Conservation (phyloP, 192 early-diverging fungal genomes). For the Dispira parvispora region DNA sequence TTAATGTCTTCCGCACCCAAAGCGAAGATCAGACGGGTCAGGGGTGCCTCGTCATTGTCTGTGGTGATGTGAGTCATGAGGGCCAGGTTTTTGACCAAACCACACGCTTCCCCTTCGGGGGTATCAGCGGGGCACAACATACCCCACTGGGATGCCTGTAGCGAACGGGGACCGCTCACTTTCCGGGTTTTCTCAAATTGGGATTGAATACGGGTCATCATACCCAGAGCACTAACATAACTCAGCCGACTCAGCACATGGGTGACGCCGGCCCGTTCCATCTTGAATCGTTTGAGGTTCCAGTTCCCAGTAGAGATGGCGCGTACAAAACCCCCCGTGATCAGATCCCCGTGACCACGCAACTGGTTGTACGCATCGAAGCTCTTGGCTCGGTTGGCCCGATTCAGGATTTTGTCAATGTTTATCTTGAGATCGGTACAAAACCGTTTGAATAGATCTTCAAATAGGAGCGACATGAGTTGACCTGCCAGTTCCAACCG, state of each 20-base stretch:
- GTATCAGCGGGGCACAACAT: slow-evolving; percentile 96
- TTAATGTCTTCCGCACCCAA: slow-evolving; percentile 90
- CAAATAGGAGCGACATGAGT: slow-evolving; percentile 82
- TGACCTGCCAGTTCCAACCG: slow-evolving; percentile 94
- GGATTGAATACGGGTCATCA: slow-evolving; percentile 91
- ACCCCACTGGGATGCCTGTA: slow-evolving; percentile 96
- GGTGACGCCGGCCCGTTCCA: slow-evolving; percentile 95
- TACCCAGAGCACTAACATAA: slow-evolving; percentile 89
- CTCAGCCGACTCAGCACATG: slow-evolving; percentile 85
- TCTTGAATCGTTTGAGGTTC: slow-evolving; percentile 97
- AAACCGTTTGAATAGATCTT: slow-evolving; percentile 95
- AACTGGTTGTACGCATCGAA: slow-evolving; percentile 76
- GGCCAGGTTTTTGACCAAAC: slow-evolving; percentile 92
- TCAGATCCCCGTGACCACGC: slow-evolving; percentile 53
- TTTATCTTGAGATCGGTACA: slow-evolving; percentile 72
- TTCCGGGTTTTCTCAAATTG: slow-evolving; percentile 99
- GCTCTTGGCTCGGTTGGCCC: slow-evolving; percentile 66
- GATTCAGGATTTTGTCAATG: slow-evolving; percentile 81
- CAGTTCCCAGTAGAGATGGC: slow-evolving; percentile 97
- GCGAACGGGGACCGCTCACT: slow-evolving; percentile 85
- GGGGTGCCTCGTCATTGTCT: slow-evolving; percentile 70
- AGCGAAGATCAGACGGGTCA: slow-evolving; percentile 59
- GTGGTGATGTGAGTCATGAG: slow-evolving; percentile 98
- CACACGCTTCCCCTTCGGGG: slow-evolving; percentile 96
- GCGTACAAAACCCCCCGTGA: slow-evolving; percentile 81